Base-by-base conservation (phyloP, 2,329 filamentous ascomycete genomes). In the Paracorniculantispora psalliotae region DNA sequence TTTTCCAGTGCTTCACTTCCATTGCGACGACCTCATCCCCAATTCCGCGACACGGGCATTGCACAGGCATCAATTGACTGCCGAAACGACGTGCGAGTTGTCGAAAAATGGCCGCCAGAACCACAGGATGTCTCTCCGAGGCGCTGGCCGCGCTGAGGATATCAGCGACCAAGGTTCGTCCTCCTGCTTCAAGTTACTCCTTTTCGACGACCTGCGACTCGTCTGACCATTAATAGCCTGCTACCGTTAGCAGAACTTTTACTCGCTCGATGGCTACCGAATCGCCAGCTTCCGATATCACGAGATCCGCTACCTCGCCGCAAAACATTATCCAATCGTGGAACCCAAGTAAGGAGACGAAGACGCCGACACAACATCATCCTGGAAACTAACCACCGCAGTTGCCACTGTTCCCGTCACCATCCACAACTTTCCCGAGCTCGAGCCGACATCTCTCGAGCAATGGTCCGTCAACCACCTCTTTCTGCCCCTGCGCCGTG, bases 361-460 rank as follows among this genome's bases (percentile, higher is more conserved):
- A 25, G 12, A n/a, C 21, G 6, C 26, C 37, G 5, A 13, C 1
- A 25, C 44, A n/a, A n/a, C n/a, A n/a, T n/a, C 2, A 25, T 13
- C 17, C 53, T 26, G 13, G 28, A 39, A 50, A 26, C 17, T 30
- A 19, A 21, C 52, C 30, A 41, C 28, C 35, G 23, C 61, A 83
- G 83, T 79, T 64, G 78, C 80, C 64, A 86, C 84, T 30, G 90
- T 96, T 59, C 85, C 90, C 58, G 82, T 93, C 62, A 97, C 93
- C 57, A 84, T 97, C 74, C 92, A 96, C 83, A 80, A 81, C 71
- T 99, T 97, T 78, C 94, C 94, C 37, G 84, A 86, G 12, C 86
- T 97, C 75, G 92, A 97, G 74, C 94, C 94, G 25, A 79, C 86
- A 51, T 80, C 85, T 53, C 88, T 96, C 72, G 85, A 90, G 70